Evolutionary conservation across 2,329 filamentous ascomycete species (phyloP).

Genomic region (Huntiella abstrusa): DNA sequence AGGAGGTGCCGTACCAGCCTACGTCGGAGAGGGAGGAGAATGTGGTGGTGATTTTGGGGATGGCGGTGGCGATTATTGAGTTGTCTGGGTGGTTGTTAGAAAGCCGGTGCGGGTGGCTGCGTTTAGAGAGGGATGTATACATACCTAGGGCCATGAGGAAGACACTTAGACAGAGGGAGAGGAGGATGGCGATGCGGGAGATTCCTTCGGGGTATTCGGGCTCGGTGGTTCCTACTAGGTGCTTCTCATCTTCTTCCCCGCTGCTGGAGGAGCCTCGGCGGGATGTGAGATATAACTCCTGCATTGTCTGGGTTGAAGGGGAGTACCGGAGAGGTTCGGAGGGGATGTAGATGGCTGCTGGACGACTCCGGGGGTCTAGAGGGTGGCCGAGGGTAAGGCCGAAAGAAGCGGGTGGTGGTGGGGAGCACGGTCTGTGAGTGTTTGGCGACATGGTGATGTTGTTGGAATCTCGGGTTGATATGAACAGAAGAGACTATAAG

Average conservation of each 20-base stretch:
- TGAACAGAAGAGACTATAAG: too few relatives aligned
- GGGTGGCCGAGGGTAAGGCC: too few relatives aligned
- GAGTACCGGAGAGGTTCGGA: too few relatives aligned
- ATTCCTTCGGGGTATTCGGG: not conserved
- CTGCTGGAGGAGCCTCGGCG: too few relatives aligned
- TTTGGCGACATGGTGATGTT: too few relatives aligned
- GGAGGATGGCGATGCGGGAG: conserved; percentile 13
- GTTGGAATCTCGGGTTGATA: too few relatives aligned
- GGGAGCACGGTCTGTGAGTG: too few relatives aligned
- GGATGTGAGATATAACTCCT: too few relatives aligned
- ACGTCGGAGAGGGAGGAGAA: conserved; percentile 27
- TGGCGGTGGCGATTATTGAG: conserved; percentile 25
- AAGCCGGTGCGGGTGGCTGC: not conserved
- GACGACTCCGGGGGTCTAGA: too few relatives aligned
- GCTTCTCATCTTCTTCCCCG: not conserved
- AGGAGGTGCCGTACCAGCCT: conserved; percentile 30
- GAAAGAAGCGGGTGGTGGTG: too few relatives aligned
- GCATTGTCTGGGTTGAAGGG: too few relatives aligned
- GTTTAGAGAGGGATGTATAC: conserved; percentile 1
- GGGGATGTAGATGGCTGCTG: too few relatives aligned
- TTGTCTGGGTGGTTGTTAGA: conserved; percentile 15
- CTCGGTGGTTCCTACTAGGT: not conserved
- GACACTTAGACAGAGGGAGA: conserved; percentile 18
- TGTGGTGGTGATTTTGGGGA: conserved; percentile 24
- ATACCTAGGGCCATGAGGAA: conserved; percentile 24